Conservation (phyloP, 1,139 yeast species). For the Kazachstania sp. region DNA sequence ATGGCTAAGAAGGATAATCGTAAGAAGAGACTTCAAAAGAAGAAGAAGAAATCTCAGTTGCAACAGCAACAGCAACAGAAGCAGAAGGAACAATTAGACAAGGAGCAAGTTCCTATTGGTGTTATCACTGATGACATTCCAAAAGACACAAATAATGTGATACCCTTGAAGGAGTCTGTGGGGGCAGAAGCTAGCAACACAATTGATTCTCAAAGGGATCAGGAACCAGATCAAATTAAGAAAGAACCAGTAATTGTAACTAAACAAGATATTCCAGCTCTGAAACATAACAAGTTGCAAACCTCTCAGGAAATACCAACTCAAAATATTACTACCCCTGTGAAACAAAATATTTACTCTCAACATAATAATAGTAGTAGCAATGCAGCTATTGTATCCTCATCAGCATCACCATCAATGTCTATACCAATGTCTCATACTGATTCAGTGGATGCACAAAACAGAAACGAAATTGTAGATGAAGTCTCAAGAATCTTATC, state of each 20-base stretch:
- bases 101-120: not conserved
- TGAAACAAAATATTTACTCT: not conserved
- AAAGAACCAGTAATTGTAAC: no score
- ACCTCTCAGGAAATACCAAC: no score
- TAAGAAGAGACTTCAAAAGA: not conserved
- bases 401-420: not conserved
- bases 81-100: no score
- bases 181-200: no score
- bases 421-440: slow-evolving; percentile 26
- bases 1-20: slow-evolving; percentile 4
- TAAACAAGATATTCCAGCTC: no score
- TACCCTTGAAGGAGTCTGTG: no score
- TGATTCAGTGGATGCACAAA: slow-evolving; percentile 5
- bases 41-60: not conserved
- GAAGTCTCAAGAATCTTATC: slow-evolving; percentile 53
- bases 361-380: no score
- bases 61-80: not conserved
- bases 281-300: no score
- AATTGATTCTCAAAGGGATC: no score
- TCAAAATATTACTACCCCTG: not conserved
- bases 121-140: not conserved
- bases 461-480: slow-evolving; percentile 34
- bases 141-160: no score
- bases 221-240: no score
- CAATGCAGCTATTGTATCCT: not conserved